Evolutionary conservation across 2,329 filamentous ascomycete genomes (phyloP).

Genomic region (Apiospora sp.): DNA sequence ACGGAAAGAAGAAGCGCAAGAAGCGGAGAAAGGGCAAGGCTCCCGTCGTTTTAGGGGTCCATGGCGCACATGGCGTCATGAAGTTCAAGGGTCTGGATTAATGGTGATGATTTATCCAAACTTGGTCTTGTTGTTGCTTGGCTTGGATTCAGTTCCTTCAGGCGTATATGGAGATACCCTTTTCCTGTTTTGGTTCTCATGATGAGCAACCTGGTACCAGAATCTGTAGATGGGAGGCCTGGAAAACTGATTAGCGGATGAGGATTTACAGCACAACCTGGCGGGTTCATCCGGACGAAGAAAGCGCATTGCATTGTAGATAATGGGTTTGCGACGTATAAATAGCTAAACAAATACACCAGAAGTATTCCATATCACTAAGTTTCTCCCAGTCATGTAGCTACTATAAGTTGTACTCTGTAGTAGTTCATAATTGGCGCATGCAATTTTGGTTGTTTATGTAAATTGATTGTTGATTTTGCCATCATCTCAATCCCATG

Average conservation of each 20-base stretch:
- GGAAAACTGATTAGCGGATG: neutral
- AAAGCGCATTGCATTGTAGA: neutral
- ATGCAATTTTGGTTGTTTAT: neutral
- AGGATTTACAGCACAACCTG: neutral
- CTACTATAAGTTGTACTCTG: neutral
- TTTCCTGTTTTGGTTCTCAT: neutral
- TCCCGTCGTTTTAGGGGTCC: conserved; percentile 53
- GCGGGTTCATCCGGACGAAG: neutral
- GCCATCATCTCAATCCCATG: neutral
- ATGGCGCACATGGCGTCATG: conserved; percentile 60
- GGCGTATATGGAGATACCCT: conserved; percentile 19
- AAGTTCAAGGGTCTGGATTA: conserved; percentile 53
- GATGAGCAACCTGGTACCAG: neutral
- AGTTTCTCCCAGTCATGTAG: too few species aligned
- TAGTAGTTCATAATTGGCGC: neutral
- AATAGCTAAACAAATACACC: neutral
- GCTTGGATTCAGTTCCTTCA: conserved; percentile 1
- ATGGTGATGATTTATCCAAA: conserved; percentile 7
- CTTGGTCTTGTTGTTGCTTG: neutral
- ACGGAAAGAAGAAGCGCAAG: conserved; percentile 50
- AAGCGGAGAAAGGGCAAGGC: conserved; percentile 54
- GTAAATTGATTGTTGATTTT: neutral
- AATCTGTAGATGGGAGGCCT: neutral
- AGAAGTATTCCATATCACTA: neutral
- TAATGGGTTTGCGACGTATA: neutral